Percentiles rank a stretch among this genome's conserved stretches.
phyloP scores from a whole-genome alignment of 139 green algal genomes.

The Marvania coccoides region DNA sequence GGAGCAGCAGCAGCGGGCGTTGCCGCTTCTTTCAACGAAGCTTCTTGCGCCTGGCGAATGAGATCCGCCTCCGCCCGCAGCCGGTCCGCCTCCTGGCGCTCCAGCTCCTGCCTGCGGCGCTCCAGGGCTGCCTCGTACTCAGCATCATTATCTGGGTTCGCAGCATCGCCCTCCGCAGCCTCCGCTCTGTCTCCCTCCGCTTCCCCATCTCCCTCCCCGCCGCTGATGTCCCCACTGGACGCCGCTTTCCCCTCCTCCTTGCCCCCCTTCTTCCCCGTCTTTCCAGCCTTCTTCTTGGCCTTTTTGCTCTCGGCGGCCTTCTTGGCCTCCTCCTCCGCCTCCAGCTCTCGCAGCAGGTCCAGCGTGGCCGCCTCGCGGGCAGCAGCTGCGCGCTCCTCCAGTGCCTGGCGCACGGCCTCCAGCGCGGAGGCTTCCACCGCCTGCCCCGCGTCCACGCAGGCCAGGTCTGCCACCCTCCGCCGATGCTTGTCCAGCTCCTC shows the following conservation, averaged over 20 bases:
- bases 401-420: slow-evolving; percentile 31
- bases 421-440: slow-evolving; percentile 44
- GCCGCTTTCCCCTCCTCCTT: neutral
- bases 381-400: slow-evolving; percentile 41
- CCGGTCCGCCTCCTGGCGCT: slow-evolving; percentile 32
- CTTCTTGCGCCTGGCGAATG: slow-evolving; percentile 40
- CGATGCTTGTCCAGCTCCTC: slow-evolving; percentile 49
- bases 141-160: neutral
- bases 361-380: slow-evolving; percentile 46
- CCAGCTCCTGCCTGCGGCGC: slow-evolving; percentile 47
- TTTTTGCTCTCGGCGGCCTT: slow-evolving; percentile 27
- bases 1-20: neutral
- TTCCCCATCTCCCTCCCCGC: neutral
- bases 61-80: slow-evolving; percentile 39
- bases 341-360: slow-evolving; percentile 57
- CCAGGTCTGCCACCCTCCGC: slow-evolving; percentile 23
- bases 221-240: neutral
- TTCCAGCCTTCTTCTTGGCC: slow-evolving; percentile 29
- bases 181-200: neutral
- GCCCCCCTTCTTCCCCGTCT: slow-evolving; percentile 29
- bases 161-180: neutral
- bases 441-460: slow-evolving; percentile 46
- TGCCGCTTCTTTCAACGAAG: slow-evolving; percentile 15
- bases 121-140: slow-evolving; percentile 62
- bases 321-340: slow-evolving; percentile 40